phyloP scores from a whole-genome alignment of 2,329 filamentous ascomycete species.

The Didymella sp. region DNA sequence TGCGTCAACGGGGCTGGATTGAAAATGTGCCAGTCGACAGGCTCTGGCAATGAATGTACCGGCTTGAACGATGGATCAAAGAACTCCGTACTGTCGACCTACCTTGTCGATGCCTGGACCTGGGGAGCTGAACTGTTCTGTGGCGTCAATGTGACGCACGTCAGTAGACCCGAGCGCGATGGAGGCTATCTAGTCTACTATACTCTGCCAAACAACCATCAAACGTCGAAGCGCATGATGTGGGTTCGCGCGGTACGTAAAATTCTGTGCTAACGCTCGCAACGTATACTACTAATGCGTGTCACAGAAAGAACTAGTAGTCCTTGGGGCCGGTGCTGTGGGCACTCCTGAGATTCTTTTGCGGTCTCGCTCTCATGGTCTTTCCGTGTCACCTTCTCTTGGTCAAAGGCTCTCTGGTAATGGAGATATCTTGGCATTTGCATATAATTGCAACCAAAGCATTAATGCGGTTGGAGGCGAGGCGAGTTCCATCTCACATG shows the following conservation, averaged over 20 bases:
- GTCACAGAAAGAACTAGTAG: slow-evolving; percentile 63
- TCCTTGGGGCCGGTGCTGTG: slow-evolving; percentile 69
- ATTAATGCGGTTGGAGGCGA: slow-evolving; percentile 54
- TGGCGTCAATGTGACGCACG: slow-evolving; percentile 69
- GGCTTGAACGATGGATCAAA: slow-evolving; percentile 73
- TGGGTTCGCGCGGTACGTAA: slow-evolving; percentile 5
- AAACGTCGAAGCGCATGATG: not conserved
- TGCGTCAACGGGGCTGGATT: slow-evolving; percentile 70
- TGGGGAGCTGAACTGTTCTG: slow-evolving; percentile 76
- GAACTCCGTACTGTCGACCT: slow-evolving; percentile 70
- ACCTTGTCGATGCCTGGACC: slow-evolving; percentile 73
- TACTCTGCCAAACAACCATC: not conserved
- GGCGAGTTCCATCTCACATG: not conserved
- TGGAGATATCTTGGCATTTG: slow-evolving; percentile 70
- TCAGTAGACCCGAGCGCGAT: slow-evolving; percentile 51
- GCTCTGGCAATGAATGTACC: slow-evolving; percentile 68
- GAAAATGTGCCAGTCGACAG: slow-evolving; percentile 65
- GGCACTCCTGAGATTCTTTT: slow-evolving; percentile 67
- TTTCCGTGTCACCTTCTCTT: slow-evolving; percentile 64
- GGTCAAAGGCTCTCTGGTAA: slow-evolving; percentile 63
- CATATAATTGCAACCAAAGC: slow-evolving; percentile 65
- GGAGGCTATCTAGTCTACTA: not conserved
- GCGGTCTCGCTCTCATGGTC: slow-evolving; percentile 54
- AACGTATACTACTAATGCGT: not conserved
- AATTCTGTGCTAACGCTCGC: not conserved